Evolutionary conservation across 495 filamentous ascomycete species (phyloP).

Genomic region (Aspergillus funiculosus): DNA sequence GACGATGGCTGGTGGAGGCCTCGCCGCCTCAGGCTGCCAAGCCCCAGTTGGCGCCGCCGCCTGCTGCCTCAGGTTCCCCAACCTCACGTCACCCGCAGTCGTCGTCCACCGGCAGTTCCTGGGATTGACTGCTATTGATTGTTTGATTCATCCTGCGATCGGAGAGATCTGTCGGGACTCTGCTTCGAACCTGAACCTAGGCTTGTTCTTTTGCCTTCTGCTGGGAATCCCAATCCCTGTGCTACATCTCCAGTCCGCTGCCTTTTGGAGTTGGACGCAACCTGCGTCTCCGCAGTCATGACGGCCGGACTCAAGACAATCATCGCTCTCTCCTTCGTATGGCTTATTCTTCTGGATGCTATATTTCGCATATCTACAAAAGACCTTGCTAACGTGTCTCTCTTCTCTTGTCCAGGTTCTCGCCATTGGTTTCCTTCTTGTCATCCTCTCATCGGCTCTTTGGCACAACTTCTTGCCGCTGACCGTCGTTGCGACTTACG

Average conservation of each 20-base stretch:
- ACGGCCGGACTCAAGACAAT: constrained; percentile 94
- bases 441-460: constrained; percentile 94
- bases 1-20: constrained; percentile 11
- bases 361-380: not conserved
- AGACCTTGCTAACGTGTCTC: constrained; percentile 17
- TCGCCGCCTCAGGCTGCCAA: constrained; percentile 34
- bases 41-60: constrained; percentile 31
- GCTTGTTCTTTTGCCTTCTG: not conserved
- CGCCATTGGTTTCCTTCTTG: constrained; percentile 97
- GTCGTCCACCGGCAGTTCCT: too few relatives aligned
- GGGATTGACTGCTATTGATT: constrained; percentile 15
- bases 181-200: too few relatives aligned
- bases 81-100: constrained; percentile 27
- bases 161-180: not conserved
- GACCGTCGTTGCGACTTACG: constrained; percentile 91
- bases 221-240: not conserved
- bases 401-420: constrained; percentile 57
- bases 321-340: constrained; percentile 94
- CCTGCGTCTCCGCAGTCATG: constrained; percentile 53
- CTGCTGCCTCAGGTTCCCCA: constrained; percentile 19
- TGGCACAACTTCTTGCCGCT: constrained; percentile 90
- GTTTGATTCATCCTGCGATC: constrained; percentile 1
- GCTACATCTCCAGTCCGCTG: constrained; percentile 3
- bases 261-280: constrained; percentile 15
- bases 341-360: constrained; percentile 21